phyloP scores from a whole-genome alignment of 805 yeast genomes.

The Cyberlindnera galapagoensis region DNA sequence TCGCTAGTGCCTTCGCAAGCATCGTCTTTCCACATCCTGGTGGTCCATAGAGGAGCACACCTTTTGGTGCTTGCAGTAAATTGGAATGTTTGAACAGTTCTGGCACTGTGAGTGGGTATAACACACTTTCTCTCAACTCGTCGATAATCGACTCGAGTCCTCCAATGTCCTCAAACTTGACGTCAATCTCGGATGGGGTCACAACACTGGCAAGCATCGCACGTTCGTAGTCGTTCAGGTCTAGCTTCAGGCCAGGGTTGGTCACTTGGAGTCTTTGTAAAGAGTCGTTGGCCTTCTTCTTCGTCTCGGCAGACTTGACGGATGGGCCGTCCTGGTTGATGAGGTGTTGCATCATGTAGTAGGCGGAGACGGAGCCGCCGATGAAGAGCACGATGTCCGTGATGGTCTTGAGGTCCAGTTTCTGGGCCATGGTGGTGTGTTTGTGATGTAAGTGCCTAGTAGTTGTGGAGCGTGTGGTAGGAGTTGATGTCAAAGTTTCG shows the following conservation, averaged over 20 bases:
- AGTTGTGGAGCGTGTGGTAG: constrained; percentile 18
- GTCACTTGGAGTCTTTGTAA: constrained; percentile 49
- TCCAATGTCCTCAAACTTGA: constrained; percentile 77
- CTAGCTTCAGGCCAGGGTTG: constrained; percentile 52
- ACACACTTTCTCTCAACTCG: constrained; percentile 81
- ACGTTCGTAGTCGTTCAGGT: constrained; percentile 68
- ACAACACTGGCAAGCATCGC: constrained; percentile 73
- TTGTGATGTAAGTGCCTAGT: not conserved
- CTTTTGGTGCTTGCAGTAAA: constrained; percentile 86
- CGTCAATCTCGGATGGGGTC: constrained; percentile 75
- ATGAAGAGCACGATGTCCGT: constrained; percentile 44
- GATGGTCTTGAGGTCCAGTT: constrained; percentile 32
- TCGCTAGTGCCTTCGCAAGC: constrained; percentile 93
- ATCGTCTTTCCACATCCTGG: constrained; percentile 98
- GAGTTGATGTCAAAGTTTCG: not conserved
- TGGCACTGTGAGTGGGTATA: constrained; percentile 78
- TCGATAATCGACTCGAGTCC: constrained; percentile 79
- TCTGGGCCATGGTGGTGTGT: constrained; percentile 7
- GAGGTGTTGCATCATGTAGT: constrained; percentile 47
- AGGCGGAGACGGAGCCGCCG: constrained; percentile 66
- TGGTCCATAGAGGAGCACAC: constrained; percentile 88
- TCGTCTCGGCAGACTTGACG: constrained; percentile 49
- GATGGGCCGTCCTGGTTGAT: constrained; percentile 38
- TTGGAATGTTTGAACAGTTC: constrained; percentile 67
- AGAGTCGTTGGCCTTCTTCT: constrained; percentile 52